Conservation (phyloP, 257 asterid genomes). For the Solanum chiquidenum region DNA sequence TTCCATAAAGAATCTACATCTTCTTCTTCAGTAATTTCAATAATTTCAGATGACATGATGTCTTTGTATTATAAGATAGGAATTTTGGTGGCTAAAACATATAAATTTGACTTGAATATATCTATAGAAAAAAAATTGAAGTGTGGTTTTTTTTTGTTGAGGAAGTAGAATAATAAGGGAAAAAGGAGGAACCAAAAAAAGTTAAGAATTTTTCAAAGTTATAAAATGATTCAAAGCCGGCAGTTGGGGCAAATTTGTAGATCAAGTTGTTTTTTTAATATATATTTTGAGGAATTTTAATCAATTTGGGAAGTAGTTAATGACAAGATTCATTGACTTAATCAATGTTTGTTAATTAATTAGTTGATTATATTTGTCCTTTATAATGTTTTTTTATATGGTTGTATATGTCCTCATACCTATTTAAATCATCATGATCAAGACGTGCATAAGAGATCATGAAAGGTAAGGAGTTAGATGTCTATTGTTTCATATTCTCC, state of each 20-base stretch:
- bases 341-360: not conserved
- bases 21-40: slow-evolving; percentile 17
- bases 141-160: not conserved
- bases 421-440: not conserved
- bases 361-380: not conserved
- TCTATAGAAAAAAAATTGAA: not conserved
- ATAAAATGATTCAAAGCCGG: not conserved
- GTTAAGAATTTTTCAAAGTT: not conserved
- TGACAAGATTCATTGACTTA: not conserved
- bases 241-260: not conserved
- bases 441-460: not conserved
- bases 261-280: not conserved
- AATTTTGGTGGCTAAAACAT: not conserved
- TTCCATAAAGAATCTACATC: slow-evolving; percentile 3
- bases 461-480: not conserved
- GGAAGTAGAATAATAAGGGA: not conserved
- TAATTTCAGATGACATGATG: slow-evolving; percentile 55
- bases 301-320: not conserved
- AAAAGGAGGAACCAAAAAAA: not conserved
- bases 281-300: not conserved
- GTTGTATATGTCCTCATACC: not conserved
- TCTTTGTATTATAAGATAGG: not conserved
- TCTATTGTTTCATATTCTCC: not conserved
- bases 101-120: not conserved
- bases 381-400: not conserved